Base-by-base conservation (phyloP, 805 yeast genomes). In the Teunomyces pallodes region DNA sequence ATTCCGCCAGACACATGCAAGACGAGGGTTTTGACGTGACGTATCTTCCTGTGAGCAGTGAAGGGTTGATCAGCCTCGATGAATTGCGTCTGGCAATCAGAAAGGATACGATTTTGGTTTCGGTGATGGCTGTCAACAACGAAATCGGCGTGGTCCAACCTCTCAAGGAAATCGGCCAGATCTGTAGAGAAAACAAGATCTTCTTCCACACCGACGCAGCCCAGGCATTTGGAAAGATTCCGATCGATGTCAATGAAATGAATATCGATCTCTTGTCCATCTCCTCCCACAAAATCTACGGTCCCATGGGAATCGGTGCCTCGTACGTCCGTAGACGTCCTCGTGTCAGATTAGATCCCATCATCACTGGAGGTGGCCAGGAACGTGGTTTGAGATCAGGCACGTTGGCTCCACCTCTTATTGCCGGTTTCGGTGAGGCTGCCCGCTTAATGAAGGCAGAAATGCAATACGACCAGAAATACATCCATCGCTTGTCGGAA, bases 71-170 rank as follows among this genome's bases (percentile, higher is more conserved):
- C 49, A 79, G 80, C 62, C 68, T 92, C 60, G 88, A 87, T 56
- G 86, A 85, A 54, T 79, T 94, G 59, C 89, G 87, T 63, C 79
- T 77, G 32, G 84, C 94, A 36, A 91, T 94, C 50, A 82, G 97
- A 54, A 90, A 90, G 58, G 97, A 90, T 60, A 94, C 99, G 7
- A 84, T 84, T 47, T 69, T 94, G 49, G 97, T 94, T 13, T 88
- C 96, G 12, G 77, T 92, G 36, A 94, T 94, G 99, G 92, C 96
- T 27, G 99, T 94, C 42, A 94, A 94, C 74, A 94, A 94, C 69
- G 99, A 94, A 75, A 94, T 94, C 59, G 99, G 99, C 48, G 98
- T 94, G 38, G 82, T 90, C 62, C 99, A 94, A 75, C 98, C 98
- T 9, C 74, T 94, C 49, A 94, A 89, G 61, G 96, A 90, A 67